Conservation (phyloP, 1,139 yeast species). For the Lodderomyces theae region DNA sequence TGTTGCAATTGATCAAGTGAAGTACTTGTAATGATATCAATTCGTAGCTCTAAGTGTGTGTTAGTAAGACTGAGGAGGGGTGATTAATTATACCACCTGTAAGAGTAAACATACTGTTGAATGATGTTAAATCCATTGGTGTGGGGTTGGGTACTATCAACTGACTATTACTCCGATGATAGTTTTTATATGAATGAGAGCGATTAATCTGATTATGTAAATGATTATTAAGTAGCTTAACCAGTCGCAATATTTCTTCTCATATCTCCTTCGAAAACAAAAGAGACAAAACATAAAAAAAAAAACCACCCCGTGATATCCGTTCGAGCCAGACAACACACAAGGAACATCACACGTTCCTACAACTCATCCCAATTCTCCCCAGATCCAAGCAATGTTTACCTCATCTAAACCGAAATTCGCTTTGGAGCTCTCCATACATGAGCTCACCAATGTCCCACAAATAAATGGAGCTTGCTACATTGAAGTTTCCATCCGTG, state of each 20-base stretch:
- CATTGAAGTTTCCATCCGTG: conserved; percentile 47
- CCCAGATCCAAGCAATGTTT: background rate
- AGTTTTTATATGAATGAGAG: no score
- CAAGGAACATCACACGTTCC: no score
- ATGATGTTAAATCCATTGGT: background rate
- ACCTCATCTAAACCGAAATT: conserved; percentile 43
- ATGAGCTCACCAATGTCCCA: conserved; percentile 79
- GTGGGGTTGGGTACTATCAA: no score
- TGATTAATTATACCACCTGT: no score
- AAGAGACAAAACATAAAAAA: no score
- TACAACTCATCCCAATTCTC: background rate
- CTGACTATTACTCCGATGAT: no score
- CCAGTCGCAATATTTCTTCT: no score
- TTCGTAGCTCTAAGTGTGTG: background rate
- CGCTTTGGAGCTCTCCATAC: conserved; percentile 55
- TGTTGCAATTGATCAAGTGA: conserved; percentile 1
- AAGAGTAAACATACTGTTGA: conserved; percentile 2
- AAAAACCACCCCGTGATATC: no score
- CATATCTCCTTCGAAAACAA: no score
- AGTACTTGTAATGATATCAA: conserved; percentile 4
- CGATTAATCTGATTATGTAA: background rate
- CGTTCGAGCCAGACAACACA: no score
- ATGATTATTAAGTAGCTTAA: background rate
- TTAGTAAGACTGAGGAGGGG: background rate
- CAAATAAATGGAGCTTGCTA: conserved; percentile 69